Conservation (phyloP, 768 basidiomycete genomes). For the Tylopilus subfusipes region DNA sequence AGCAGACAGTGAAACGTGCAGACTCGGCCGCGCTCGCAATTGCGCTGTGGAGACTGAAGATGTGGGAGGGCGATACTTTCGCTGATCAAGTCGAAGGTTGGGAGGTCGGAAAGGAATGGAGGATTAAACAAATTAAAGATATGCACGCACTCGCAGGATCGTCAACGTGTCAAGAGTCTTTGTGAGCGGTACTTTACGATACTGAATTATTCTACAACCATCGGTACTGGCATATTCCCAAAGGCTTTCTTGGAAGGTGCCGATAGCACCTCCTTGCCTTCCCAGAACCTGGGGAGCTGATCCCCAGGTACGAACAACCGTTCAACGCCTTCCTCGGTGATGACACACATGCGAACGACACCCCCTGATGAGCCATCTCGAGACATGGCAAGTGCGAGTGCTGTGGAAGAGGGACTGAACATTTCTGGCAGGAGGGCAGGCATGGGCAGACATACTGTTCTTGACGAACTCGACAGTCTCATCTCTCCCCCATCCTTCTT, state of each 20-base stretch:
- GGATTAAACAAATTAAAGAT: conserved; percentile 15
- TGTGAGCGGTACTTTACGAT: background rate
- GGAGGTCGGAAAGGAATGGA: conserved; percentile 33
- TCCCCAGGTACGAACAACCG: conserved; percentile 90
- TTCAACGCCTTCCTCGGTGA: conserved; percentile 90
- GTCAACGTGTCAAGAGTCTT: background rate
- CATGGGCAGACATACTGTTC: conserved; percentile 69
- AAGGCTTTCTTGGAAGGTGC: conserved; percentile 22
- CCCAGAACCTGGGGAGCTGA: conserved; percentile 87
- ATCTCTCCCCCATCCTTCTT: conserved; percentile 86
- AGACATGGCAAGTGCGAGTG: conserved; percentile 92
- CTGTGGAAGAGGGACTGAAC: conserved; percentile 38
- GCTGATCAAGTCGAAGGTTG: conserved; percentile 27
- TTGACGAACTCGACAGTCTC: conserved; percentile 93
- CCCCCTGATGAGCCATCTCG: conserved; percentile 98
- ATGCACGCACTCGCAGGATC: background rate
- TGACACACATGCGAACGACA: conserved; percentile 95
- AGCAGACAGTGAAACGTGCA: conserved; percentile 44
- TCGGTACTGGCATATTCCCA: conserved; percentile 34
- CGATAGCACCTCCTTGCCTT: conserved; percentile 71
- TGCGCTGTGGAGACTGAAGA: conserved; percentile 74
- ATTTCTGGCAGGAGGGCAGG: background rate
- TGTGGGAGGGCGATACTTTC: conserved; percentile 62
- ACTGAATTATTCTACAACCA: conserved; percentile 41
- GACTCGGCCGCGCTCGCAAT: conserved; percentile 65